Percentiles rank a stretch among this genome's conserved stretches.
Conservation (phyloP, 257 asterid genomes). For the Henckelia pumila region DNA sequence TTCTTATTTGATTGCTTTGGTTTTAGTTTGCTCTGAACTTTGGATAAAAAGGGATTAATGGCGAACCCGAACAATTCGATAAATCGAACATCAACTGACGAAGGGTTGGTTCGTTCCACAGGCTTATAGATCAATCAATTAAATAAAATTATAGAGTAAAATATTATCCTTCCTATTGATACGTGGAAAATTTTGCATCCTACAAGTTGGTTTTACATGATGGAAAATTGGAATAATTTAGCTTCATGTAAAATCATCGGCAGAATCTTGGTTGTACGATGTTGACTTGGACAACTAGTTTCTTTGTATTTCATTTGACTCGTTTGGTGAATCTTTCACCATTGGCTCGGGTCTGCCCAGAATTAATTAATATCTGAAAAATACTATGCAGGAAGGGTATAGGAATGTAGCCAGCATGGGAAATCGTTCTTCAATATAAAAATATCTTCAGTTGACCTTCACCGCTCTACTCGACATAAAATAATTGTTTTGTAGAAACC, state of each 20-base stretch:
- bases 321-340: neutral
- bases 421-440: neutral
- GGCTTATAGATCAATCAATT: neutral
- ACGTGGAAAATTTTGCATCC: neutral
- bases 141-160: neutral
- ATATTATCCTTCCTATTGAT: too few species aligned
- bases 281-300: constrained; percentile 9
- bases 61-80: neutral
- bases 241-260: neutral
- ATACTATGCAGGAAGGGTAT: too few species aligned
- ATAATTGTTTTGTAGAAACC: neutral
- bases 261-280: neutral
- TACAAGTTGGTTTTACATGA: too few species aligned
- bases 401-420: too few species aligned
- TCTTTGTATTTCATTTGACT: neutral
- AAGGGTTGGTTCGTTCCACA: neutral
- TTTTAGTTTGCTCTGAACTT: neutral
- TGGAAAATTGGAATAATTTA: neutral
- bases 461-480: neutral
- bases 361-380: too few species aligned
- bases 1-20: neutral
- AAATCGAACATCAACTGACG: neutral
- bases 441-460: neutral
- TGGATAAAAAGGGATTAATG: too few species aligned
- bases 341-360: neutral